phyloP scores from a whole-genome alignment of 768 basidiomycete genomes.

The Termitomyces sp. region DNA sequence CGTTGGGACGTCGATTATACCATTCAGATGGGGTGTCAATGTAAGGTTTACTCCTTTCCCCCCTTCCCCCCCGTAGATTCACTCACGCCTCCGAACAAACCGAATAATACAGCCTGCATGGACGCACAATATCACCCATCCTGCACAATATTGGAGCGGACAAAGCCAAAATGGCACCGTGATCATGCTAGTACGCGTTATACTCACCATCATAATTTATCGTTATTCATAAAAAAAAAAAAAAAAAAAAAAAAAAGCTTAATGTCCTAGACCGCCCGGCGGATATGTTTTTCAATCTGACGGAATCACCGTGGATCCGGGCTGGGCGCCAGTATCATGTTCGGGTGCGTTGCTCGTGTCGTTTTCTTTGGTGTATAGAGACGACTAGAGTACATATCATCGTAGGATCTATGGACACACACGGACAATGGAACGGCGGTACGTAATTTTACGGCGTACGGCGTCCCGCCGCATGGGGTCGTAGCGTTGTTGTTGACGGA shows the following conservation, averaged over 20 bases:
- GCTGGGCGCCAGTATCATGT: conserved; percentile 59
- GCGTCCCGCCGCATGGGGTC: conserved; percentile 64
- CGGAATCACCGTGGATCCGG: conserved; percentile 62
- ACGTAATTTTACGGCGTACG: conserved; percentile 47
- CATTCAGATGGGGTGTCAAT: conserved; percentile 66
- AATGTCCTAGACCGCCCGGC: conserved; percentile 50
- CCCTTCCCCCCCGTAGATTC: too few relatives aligned
- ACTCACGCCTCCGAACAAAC: too few relatives aligned
- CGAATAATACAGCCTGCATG: conserved; percentile 24
- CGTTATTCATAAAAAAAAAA: too few relatives aligned
- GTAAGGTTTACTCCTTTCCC: too few relatives aligned
- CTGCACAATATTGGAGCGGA: conserved; percentile 66
- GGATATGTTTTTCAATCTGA: conserved; percentile 52
- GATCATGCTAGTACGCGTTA: conserved; percentile 50
- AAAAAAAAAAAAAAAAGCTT: too few relatives aligned
- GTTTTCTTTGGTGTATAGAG: too few relatives aligned
- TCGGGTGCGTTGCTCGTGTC: conserved; percentile 35
- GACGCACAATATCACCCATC: conserved; percentile 37
- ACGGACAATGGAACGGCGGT: conserved; percentile 65
- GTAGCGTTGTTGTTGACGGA: conserved; percentile 62
- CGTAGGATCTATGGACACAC: conserved; percentile 71
- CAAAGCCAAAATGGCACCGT: conserved; percentile 54
- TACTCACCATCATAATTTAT: not conserved
- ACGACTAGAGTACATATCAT: too few relatives aligned
- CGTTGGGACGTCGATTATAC: conserved; percentile 55